Evolutionary conservation across 441 rosid genomes (phyloP).

Genomic region (Pelargonium citronellum): DNA sequence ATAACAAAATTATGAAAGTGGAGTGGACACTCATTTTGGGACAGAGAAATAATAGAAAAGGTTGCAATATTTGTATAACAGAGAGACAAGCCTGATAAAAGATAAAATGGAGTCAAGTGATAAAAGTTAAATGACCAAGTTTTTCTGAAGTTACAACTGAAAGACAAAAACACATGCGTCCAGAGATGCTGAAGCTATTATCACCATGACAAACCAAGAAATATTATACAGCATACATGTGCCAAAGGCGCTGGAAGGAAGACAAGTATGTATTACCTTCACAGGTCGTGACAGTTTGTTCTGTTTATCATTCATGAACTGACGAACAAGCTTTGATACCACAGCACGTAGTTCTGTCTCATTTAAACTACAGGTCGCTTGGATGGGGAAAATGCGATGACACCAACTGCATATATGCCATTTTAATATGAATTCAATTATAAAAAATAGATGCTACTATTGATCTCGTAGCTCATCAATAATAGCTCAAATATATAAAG

Average conservation of each 20-base stretch:
- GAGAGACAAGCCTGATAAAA: neutral
- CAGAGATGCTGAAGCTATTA: neutral
- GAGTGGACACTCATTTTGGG: too few species aligned
- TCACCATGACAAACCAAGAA: neutral
- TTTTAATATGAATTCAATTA: conserved; percentile 11
- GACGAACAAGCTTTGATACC: conserved; percentile 61
- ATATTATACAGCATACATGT: neutral
- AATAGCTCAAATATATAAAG: neutral
- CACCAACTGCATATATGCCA: conserved; percentile 64
- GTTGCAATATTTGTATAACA: neutral
- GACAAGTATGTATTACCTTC: conserved; percentile 40
- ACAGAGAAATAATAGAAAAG: neutral
- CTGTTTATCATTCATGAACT: conserved; percentile 46
- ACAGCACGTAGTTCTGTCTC: conserved; percentile 61
- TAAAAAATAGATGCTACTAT: neutral
- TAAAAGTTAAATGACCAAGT: neutral
- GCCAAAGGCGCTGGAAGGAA: neutral
- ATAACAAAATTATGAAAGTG: too few species aligned
- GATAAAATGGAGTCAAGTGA: neutral
- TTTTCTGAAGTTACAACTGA: neutral
- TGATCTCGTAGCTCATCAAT: neutral
- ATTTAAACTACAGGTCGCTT: conserved; percentile 68
- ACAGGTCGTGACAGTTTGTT: conserved; percentile 43
- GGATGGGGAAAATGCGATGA: conserved; percentile 86
- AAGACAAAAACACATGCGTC: neutral